These are phyloP conservation scores for Seiridium cupressi DNA, from an alignment of 2,329 filamentous ascomycete species.

Conservation along the genomic window DNA sequence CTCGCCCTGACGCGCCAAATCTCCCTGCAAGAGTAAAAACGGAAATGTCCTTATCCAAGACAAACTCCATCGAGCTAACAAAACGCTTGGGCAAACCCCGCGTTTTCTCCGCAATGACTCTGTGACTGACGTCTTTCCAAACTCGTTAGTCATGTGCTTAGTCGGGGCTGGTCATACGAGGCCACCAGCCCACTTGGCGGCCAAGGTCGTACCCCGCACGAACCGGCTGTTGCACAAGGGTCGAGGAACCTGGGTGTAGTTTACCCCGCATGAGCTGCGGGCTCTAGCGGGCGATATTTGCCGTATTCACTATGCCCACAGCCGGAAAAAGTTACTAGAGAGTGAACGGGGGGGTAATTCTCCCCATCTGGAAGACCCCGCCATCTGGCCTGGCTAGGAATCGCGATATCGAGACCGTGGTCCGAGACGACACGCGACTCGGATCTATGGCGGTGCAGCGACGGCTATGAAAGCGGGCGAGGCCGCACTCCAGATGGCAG, in stretches of 20 bases:
- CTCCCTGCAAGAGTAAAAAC: neutral
- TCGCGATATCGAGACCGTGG: neutral
- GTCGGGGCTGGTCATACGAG: too few species aligned
- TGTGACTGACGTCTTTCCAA: neutral
- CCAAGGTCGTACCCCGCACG: neutral
- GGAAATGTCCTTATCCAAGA: neutral
- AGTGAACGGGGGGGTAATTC: neutral
- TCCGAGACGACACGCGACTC: neutral
- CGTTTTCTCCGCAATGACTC: neutral
- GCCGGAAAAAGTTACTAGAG: neutral
- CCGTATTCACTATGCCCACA: neutral
- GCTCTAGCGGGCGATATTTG: too few species aligned
- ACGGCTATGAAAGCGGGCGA: constrained; percentile 2
- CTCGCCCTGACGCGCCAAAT: neutral
- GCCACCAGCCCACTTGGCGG: neutral
- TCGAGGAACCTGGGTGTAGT: neutral
- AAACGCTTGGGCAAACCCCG: neutral
- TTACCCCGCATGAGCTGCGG: neutral
- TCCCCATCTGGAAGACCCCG: neutral
- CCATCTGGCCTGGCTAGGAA: neutral
- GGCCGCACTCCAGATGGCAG: neutral
- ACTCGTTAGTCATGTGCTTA: too few species aligned
- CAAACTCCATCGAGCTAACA: neutral
- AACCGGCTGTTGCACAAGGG: neutral
- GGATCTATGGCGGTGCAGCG: neutral